Base-by-base conservation (phyloP, 345 rosid genomes). In the Lepidium africanum region DNA sequence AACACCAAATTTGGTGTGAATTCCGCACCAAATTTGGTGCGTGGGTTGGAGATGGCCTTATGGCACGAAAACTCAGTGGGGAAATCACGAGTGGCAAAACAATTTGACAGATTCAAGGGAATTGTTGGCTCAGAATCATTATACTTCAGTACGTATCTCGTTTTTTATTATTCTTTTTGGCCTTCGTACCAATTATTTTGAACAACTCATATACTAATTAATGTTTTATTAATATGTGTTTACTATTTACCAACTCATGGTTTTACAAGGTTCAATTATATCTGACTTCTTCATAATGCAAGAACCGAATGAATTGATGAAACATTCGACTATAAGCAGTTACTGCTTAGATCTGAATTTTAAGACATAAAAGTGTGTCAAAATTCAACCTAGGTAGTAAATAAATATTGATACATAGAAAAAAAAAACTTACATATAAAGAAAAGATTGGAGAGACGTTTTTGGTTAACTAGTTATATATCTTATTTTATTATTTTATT, bases 51-150 rank as follows among this genome's bases (percentile, higher is more conserved):
- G n/a, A n/a, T n/a, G n/a, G n/a, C n/a, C 51, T 53, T 30, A 38
- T 67, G 65, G 57, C 65, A 68, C 65, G 16, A 23, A 54, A 41
- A 59, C 56, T 73, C 40, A 59, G 77, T 74, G 74, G 78, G 46
- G 66, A 23, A 63, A 69, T 75, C 74, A 69, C 69, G 59, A 69
- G 70, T 69, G 74, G 78, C 70, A 75, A 62, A 54, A 69, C 8
- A 63, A 40, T 55, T 54, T 48, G 59, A 55, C 57, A 60, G 60
- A 75, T 68, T 61, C 57, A 47, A 62, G 78, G 78, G 46, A 75
- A 39, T 47, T 75, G 78, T 75, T 62, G 59, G 40, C 30, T 41
- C 53, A 35, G 45, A 67, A 67, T 60, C 64, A 52, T 74, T 67
- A 5, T 35, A 15, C 21, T 32, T 11, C 13, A 17, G 37, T 49